A percentile compares a stretch with the other conserved stretches of the same genome.
Conservation (phyloP, 768 basidiomycete species). For the Lepiota subincarnata region DNA sequence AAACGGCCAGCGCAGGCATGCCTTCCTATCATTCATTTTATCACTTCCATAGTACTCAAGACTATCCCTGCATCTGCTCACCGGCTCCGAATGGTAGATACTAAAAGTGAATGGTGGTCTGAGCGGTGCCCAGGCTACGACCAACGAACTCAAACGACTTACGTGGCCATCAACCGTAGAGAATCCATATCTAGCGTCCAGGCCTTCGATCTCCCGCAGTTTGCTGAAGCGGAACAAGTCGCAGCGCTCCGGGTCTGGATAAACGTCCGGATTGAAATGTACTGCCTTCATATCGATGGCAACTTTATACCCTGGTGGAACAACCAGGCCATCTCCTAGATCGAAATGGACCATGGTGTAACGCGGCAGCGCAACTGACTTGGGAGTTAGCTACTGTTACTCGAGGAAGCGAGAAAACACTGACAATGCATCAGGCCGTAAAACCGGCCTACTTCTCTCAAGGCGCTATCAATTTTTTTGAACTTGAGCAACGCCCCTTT, state of each 20-base stretch:
- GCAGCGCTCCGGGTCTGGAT: conserved; percentile 30
- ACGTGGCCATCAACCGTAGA: conserved; percentile 31
- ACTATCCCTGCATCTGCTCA: conserved; percentile 10
- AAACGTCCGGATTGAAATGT: conserved; percentile 30
- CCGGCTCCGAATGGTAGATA: conserved; percentile 38
- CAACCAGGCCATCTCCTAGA: conserved; percentile 26
- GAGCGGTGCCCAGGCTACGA: background rate
- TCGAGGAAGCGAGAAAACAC: background rate
- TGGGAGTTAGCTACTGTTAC: background rate
- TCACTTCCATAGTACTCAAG: background rate
- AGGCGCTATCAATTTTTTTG: conserved; percentile 31
- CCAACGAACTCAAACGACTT: conserved; percentile 15
- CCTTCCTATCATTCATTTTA: conserved; percentile 21
- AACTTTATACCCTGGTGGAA: conserved; percentile 29
- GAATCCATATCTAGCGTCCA: conserved; percentile 30
- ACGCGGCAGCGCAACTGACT: conserved; percentile 28
- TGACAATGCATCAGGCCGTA: conserved; percentile 32
- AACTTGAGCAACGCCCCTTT: conserved; percentile 29
- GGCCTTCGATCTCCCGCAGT: conserved; percentile 23
- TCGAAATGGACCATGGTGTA: conserved; percentile 24
- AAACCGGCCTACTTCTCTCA: conserved; percentile 31
- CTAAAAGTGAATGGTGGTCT: conserved; percentile 16
- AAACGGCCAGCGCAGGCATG: conserved; percentile 34
- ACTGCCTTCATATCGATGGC: conserved; percentile 32
- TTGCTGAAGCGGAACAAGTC: conserved; percentile 35